A percentile compares a stretch with the other conserved stretches of the same genome.
These are phyloP conservation scores for Aegilops bicornis DNA, from an alignment of 176 grass and related monocot genomes.

Conservation along the genomic window DNA sequence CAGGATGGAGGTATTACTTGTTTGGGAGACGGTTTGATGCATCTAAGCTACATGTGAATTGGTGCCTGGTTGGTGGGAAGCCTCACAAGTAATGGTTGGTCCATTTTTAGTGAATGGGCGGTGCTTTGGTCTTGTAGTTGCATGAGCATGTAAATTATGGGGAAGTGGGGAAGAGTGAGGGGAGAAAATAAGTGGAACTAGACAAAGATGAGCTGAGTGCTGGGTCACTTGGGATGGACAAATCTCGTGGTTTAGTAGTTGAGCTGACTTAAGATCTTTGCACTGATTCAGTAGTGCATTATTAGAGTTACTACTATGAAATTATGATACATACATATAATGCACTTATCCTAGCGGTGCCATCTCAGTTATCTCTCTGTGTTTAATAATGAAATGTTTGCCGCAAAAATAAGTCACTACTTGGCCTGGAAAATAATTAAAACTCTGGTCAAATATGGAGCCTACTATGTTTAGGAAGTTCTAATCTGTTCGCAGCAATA, in stretches of 20 bases:
- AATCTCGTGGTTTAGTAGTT: background rate
- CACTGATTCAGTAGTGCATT: background rate
- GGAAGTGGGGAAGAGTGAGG: background rate
- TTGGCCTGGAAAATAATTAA: background rate
- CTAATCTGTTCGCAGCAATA: background rate
- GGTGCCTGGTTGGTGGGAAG: background rate
- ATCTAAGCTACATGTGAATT: background rate
- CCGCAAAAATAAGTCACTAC: background rate
- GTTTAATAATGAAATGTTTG: background rate
- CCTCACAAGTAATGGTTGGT: background rate
- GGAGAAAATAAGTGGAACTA: background rate
- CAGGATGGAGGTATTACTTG: background rate
- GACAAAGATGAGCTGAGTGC: background rate
- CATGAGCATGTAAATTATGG: background rate
- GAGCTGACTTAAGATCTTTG: background rate
- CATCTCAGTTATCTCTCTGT: background rate
- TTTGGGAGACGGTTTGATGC: background rate
- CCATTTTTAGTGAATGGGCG: background rate
- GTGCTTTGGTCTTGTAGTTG: background rate
- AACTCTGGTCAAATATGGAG: background rate
- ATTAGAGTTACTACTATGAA: background rate
- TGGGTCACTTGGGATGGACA: background rate
- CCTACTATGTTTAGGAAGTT: slow-evolving; percentile 5
- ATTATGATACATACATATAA: background rate
- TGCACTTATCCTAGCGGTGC: background rate